Conservation (phyloP, 805 yeast genomes). For the Clavispora vitiphila region DNA sequence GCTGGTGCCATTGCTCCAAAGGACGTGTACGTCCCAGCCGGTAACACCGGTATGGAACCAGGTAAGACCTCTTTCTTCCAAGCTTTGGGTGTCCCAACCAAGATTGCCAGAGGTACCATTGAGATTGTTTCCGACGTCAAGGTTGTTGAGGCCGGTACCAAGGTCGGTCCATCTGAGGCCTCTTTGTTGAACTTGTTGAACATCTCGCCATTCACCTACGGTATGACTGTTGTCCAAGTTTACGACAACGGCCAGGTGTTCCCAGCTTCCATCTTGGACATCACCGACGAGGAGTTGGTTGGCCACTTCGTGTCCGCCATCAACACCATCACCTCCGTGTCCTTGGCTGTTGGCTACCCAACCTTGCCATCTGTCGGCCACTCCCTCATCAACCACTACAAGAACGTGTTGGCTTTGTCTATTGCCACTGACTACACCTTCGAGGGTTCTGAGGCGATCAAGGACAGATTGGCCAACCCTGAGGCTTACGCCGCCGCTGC, state of each 20-base stretch:
- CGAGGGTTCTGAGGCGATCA: conserved; percentile 98
- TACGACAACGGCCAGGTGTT: conserved; percentile 98
- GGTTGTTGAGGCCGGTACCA: conserved; percentile 80
- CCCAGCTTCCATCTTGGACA: conserved; percentile 95
- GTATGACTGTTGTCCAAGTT: conserved; percentile 94
- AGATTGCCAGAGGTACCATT: conserved; percentile 99
- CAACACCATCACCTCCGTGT: conserved; percentile 89
- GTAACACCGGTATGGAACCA: conserved; percentile 99
- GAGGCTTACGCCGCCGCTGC: conserved; percentile 99
- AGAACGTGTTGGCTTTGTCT: conserved; percentile 96
- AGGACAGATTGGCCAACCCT: conserved; percentile 99
- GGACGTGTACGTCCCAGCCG: conserved; percentile 97
- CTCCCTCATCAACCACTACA: conserved; percentile 98
- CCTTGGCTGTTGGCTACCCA: conserved; percentile 98
- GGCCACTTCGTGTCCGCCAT: conserved; percentile 89
- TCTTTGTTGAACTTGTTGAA: conserved; percentile 97
- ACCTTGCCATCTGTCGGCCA: conserved; percentile 99
- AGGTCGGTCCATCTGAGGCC: conserved; percentile 99
- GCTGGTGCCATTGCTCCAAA: conserved; percentile 99
- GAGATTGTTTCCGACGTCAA: conserved; percentile 96
- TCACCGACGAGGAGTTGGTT: conserved; percentile 95
- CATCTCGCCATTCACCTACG: conserved; percentile 99
- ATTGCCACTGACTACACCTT: conserved; percentile 98
- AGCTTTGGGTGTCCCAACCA: conserved; percentile 99
- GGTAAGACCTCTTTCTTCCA: conserved; percentile 99